Percentiles rank a stretch among this genome's conserved stretches.
Conservation (phyloP, 1,284 basidiomycete genomes). For the Cutaneotrichosporon arboriforme region DNA sequence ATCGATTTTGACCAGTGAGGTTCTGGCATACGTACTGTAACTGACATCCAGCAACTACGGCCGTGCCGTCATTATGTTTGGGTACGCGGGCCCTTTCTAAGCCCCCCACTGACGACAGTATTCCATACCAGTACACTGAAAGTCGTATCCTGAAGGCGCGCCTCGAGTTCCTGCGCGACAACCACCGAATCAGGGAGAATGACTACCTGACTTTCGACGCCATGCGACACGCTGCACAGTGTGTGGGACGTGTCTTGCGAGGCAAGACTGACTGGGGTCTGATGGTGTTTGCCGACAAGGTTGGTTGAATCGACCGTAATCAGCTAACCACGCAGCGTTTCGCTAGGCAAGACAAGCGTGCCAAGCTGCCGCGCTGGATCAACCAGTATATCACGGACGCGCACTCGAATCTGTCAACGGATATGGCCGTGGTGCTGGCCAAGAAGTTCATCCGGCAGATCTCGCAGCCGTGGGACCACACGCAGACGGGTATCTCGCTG, state of each 20-base stretch:
- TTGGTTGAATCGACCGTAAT: constrained; percentile 40
- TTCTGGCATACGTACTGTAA: background rate
- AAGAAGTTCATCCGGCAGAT: constrained; percentile 97
- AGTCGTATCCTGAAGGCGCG: constrained; percentile 95
- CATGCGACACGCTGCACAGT: constrained; percentile 98
- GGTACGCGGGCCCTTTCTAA: constrained; percentile 55
- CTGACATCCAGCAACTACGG: constrained; percentile 68
- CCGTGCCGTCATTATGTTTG: constrained; percentile 99
- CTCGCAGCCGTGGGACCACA: constrained; percentile 92
- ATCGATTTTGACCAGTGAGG: constrained; percentile 94
- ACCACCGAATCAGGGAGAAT: constrained; percentile 95
- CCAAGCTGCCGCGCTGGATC: constrained; percentile 97
- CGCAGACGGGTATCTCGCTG: constrained; percentile 86
- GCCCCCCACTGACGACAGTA: constrained; percentile 51
- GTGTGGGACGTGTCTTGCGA: constrained; percentile 92
- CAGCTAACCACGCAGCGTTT: constrained; percentile 64
- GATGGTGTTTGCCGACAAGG: constrained; percentile 99
- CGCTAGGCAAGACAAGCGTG: constrained; percentile 90
- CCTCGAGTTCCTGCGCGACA: constrained; percentile 95
- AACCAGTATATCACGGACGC: constrained; percentile 99
- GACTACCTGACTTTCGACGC: constrained; percentile 99
- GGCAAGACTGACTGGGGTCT: constrained; percentile 99
- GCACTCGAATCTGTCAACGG: constrained; percentile 93
- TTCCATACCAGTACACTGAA: constrained; percentile 98
- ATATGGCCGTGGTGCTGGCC: constrained; percentile 93